These are phyloP conservation scores for Cupressus sempervirens DNA, from an alignment of 75 land plant genomes.

Conservation along the genomic window DNA sequence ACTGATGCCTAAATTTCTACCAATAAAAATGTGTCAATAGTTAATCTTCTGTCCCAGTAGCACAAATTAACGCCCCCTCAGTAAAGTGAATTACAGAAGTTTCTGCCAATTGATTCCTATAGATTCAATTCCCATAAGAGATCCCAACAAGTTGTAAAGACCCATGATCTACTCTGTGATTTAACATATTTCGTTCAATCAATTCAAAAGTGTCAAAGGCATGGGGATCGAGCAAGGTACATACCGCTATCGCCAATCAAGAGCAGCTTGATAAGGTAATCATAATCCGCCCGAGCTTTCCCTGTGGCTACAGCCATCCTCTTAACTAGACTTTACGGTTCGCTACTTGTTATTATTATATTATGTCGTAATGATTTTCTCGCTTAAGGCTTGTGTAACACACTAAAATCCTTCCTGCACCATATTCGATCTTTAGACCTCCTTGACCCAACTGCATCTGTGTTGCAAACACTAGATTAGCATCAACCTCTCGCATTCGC, in stretches of 20 bases:
- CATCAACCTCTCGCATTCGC: neutral
- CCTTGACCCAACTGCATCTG: neutral
- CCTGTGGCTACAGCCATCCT: constrained; percentile 48
- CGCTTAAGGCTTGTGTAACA: constrained; percentile 1
- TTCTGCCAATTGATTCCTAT: neutral
- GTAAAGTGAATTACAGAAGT: neutral
- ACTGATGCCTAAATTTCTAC: neutral
- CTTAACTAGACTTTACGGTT: neutral
- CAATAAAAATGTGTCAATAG: neutral
- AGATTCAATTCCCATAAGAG: neutral
- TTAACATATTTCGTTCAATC: neutral
- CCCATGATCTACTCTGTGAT: neutral
- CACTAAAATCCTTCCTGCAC: neutral
- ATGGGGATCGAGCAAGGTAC: neutral
- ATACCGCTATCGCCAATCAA: constrained; percentile 65
- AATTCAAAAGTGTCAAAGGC: neutral
- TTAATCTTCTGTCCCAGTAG: neutral
- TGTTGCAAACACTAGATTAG: neutral
- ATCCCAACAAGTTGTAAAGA: neutral
- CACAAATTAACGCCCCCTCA: neutral
- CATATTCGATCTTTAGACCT: constrained; percentile 8
- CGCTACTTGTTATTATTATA: neutral
- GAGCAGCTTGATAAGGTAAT: constrained; percentile 64
- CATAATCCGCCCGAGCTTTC: constrained; percentile 55
- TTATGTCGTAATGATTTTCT: neutral